A percentile compares a stretch with the other conserved stretches of the same genome.
Evolutionary conservation across 495 filamentous ascomycete species (phyloP).

Genomic region (Xylaria nigripes): DNA sequence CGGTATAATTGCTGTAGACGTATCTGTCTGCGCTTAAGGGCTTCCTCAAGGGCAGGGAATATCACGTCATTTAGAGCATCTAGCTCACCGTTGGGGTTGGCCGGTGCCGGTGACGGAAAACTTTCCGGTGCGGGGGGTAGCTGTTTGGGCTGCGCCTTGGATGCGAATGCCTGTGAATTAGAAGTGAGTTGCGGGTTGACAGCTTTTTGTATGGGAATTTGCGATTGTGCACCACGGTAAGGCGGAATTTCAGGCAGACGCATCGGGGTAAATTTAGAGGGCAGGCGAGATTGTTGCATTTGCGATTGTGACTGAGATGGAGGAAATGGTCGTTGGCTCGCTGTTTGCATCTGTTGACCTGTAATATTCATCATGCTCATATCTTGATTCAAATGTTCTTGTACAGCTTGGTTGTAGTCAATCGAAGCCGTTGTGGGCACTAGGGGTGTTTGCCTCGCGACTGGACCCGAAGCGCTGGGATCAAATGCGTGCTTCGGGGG

Average conservation of each 20-base stretch:
- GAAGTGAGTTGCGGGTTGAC: conserved; percentile 20
- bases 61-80: conserved; percentile 73
- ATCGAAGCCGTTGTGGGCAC: conserved; percentile 34
- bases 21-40: conserved; percentile 69
- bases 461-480: conserved; percentile 38
- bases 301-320: conserved; percentile 10
- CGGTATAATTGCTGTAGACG: conserved; percentile 50
- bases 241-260: conserved; percentile 48
- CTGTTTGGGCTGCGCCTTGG: conserved; percentile 21
- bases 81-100: conserved; percentile 41
- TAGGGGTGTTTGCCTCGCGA: conserved; percentile 31
- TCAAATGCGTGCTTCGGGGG: conserved; percentile 33
- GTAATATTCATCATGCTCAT: conserved; percentile 41
- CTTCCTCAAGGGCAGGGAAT: conserved; percentile 81
- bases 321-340: conserved; percentile 14
- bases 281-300: conserved; percentile 15
- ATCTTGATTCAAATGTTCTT: conserved; percentile 52
- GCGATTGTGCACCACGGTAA: conserved; percentile 35
- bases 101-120: conserved; percentile 39
- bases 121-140: conserved; percentile 19
- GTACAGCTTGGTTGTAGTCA: conserved; percentile 53
- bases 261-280: conserved; percentile 26
- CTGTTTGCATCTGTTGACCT: conserved; percentile 15
- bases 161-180: conserved; percentile 19
- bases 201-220: conserved; percentile 27